Evolutionary conservation across 176 grass and related monocot genomes (phyloP).

Genomic region (Dactylis glomerata): DNA sequence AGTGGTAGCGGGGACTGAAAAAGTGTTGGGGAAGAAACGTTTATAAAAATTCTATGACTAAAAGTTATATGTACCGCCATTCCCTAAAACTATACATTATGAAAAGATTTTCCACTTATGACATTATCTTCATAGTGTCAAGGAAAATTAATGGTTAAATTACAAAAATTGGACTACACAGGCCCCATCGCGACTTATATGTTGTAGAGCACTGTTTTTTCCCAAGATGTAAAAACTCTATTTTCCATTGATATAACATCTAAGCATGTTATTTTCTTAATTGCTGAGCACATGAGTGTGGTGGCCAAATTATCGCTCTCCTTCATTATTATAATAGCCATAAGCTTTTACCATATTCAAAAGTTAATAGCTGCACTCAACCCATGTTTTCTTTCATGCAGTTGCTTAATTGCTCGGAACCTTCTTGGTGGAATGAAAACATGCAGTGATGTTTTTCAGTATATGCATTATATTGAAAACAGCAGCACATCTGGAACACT

Average conservation of each 20-base stretch:
- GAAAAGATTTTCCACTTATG: background rate
- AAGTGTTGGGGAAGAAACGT: background rate
- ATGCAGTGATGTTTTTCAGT: slow-evolving; percentile 81
- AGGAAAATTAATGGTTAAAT: background rate
- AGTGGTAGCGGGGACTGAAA: background rate
- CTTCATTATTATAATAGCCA: background rate
- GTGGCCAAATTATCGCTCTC: background rate
- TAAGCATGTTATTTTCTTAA: background rate
- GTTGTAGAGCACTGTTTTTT: background rate
- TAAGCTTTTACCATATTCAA: slow-evolving; percentile 10
- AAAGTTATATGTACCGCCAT: background rate
- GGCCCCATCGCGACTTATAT: background rate
- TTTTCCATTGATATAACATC: background rate
- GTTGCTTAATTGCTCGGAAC: slow-evolving; percentile 88
- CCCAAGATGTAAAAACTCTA: background rate
- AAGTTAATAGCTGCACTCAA: slow-evolving; percentile 25
- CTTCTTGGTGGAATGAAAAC: slow-evolving; percentile 98
- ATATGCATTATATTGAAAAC: slow-evolving; percentile 81
- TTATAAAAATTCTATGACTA: background rate
- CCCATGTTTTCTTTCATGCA: slow-evolving; percentile 32
- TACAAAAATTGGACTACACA: background rate
- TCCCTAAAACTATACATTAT: background rate
- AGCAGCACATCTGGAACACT: slow-evolving; percentile 56
- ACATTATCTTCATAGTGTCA: background rate
- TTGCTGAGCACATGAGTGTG: background rate